Evolutionary conservation across 139 green algal species (phyloP).

Genomic region (Eudorina sp.): DNA sequence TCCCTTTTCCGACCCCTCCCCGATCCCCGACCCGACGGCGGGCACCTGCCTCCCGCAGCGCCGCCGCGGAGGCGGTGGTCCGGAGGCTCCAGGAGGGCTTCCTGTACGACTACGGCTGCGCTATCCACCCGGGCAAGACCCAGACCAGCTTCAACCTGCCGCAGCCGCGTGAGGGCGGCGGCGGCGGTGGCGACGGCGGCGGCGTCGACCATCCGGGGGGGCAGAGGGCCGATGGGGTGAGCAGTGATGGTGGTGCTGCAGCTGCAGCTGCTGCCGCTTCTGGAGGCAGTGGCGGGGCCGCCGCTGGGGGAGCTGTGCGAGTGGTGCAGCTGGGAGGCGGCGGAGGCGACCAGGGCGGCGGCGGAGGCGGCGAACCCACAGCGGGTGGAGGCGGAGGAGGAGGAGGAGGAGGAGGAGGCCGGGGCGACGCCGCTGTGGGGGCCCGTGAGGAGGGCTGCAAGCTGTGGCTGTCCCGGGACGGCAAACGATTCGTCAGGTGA

Average conservation of each 20-base stretch:
- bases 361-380: not conserved
- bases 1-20: too few relatives aligned
- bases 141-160: constrained; percentile 75
- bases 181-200: too few relatives aligned
- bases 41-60: not conserved
- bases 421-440: not conserved
- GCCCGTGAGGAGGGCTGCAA: constrained; percentile 3
- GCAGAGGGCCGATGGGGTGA: not conserved
- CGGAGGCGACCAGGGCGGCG: not conserved
- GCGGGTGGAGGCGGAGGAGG: not conserved
- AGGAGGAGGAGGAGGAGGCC: too few relatives aligned
- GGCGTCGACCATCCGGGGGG: too few relatives aligned
- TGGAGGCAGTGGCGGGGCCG: not conserved
- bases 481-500: constrained; percentile 37
- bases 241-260: not conserved
- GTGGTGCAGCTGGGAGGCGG: not conserved
- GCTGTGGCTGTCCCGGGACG: constrained; percentile 46
- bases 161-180: not conserved
- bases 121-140: constrained; percentile 91
- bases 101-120: constrained; percentile 67
- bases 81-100: constrained; percentile 76
- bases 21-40: too few relatives aligned
- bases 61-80: constrained; percentile 73
- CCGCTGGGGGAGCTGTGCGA: not conserved
- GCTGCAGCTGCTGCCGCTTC: not conserved